Conservation (phyloP, 1,284 basidiomycete species). For the Ustilago shanxiensis region DNA sequence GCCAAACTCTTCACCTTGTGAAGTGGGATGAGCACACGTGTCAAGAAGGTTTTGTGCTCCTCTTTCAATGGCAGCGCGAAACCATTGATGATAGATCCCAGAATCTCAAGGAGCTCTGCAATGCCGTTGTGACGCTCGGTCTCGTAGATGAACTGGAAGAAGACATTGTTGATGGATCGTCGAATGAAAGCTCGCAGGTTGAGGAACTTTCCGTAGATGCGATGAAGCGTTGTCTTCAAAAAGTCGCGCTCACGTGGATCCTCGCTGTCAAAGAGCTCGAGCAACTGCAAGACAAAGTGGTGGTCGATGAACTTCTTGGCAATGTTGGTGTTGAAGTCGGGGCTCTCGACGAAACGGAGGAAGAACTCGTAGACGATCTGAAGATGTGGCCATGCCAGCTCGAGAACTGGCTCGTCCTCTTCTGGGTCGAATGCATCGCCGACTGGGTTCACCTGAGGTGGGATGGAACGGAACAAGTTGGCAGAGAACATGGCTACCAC, state of each 20-base stretch:
- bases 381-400: conserved; percentile 98
- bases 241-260: conserved; percentile 99
- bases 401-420: conserved; percentile 98
- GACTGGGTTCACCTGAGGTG: conserved; percentile 96
- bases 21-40: conserved; percentile 92
- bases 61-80: conserved; percentile 98
- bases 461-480: conserved; percentile 99
- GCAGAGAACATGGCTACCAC: conserved; percentile 91
- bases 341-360: conserved; percentile 96
- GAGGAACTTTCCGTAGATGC: conserved; percentile 99
- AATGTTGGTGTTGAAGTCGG: conserved; percentile 97
- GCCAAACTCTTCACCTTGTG: conserved; percentile 98
- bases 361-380: conserved; percentile 99
- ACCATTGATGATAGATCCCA: conserved; percentile 99
- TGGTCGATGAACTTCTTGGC: conserved; percentile 99
- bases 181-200: conserved; percentile 98
- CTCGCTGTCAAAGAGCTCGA: conserved; percentile 98
- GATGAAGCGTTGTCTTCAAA: conserved; percentile 97
- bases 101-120: conserved; percentile 96
- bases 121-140: conserved; percentile 99
- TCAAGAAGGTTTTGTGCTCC: conserved; percentile 98
- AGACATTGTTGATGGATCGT: conserved; percentile 99
- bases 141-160: conserved; percentile 99
- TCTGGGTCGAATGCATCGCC: conserved; percentile 99
- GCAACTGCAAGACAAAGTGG: conserved; percentile 89